phyloP scores from a whole-genome alignment of 495 filamentous ascomycete species.

The Hypoxylon perforatum region DNA sequence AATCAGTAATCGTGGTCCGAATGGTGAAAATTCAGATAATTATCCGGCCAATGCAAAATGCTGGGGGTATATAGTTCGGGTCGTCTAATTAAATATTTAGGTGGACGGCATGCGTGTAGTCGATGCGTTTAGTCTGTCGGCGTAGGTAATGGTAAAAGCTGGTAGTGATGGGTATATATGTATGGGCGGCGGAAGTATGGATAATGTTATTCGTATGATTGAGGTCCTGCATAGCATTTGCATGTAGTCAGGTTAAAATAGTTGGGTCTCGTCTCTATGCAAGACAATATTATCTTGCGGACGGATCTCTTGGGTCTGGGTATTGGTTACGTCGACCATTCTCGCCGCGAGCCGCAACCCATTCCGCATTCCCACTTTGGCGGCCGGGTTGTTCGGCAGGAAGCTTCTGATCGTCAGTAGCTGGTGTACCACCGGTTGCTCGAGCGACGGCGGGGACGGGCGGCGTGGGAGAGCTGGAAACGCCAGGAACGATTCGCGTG shows the following conservation, averaged over 20 bases:
- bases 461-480: conserved; percentile 20
- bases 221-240: too few species aligned
- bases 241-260: not conserved
- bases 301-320: conserved; percentile 49
- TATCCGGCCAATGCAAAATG: conserved; percentile 33
- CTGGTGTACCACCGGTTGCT: conserved; percentile 26
- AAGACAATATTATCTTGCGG: conserved; percentile 14
- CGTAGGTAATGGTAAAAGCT: conserved; percentile 1
- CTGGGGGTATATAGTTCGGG: conserved; percentile 39
- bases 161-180: too few species aligned
- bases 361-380: conserved; percentile 72
- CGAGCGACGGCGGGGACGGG: conserved; percentile 38
- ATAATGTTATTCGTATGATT: not conserved
- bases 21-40: not conserved
- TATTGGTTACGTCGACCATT: conserved; percentile 55
- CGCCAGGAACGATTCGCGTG: conserved; percentile 55
- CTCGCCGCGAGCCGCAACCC: conserved; percentile 70
- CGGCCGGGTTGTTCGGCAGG: conserved; percentile 65
- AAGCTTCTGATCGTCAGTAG: conserved; percentile 58
- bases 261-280: too few species aligned
- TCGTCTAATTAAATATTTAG: conserved; percentile 34
- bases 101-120: conserved; percentile 13
- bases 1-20: conserved; percentile 30
- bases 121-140: not conserved
- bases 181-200: not conserved